Evolutionary conservation across 805 yeast species (phyloP), one percentile per base, ranked within the genome.

Genomic region (Kodamaea fukazawae): DNA sequence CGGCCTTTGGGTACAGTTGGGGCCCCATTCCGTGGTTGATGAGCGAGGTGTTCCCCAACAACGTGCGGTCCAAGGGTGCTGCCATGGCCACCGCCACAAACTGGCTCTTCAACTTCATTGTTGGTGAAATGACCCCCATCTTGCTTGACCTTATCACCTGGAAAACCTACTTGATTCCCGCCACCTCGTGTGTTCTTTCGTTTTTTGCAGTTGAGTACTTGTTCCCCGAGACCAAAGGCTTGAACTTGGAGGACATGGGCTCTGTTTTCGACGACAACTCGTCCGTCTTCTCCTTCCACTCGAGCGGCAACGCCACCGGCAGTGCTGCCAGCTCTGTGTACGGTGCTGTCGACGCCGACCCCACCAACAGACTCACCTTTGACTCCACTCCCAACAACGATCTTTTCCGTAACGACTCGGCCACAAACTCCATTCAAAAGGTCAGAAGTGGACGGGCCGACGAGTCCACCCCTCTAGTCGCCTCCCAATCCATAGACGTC

Each of bases 21-120:
- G 97, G 96, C 7, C 96, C 96, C 3, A 81, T 89, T 40, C 95
- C 95, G 9, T 88, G 96, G 96, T 63, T 83, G 30, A 87, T 90
- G 50, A 83, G 86, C 45, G 96, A 87, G 63, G 87, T 90, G 35
- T 74, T 89, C 40, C 96, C 96, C 0, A 75, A 86, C 46, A 71
- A 82, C 13, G 87, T 88, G 8, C 75, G 97, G 39, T 87, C 96
- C 3, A 85, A 88, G 51, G 96, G 96, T 43, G 95, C 96, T 0
- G 86, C 95, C 2, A 67, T 87, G 46, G 83, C 95, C 0, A 89
- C 96, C 1, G 96, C 96, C 1, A 78, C 95, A 4, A 90, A 89
- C 59, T 89, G 97, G 97, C 75, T 86, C 5, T 89, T 87, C 68
- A 89, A 89, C 63, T 90, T 88, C 70, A 65, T 90, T 26, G 96